Percentiles rank a stretch among this genome's conserved stretches.
Evolutionary conservation across 2,329 filamentous ascomycete species (phyloP).

Genomic region (Coniochaeta prunicola): DNA sequence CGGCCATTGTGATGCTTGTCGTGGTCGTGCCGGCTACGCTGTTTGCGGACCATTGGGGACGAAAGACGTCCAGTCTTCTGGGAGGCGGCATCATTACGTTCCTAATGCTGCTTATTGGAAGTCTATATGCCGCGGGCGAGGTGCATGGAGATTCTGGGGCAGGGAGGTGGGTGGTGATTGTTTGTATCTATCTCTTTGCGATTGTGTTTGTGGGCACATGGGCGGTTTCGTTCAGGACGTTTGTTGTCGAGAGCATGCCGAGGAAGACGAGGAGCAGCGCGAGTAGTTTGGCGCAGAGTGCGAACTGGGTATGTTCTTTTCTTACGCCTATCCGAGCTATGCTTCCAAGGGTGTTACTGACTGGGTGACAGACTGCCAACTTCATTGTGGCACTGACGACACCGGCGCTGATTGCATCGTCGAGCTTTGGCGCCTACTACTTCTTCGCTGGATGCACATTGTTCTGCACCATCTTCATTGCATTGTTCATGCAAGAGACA

Average conservation of each 20-base stretch:
- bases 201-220: slow-evolving; percentile 39
- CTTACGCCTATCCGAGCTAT: not conserved
- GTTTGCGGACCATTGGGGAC: slow-evolving; percentile 48
- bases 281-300: slow-evolving; percentile 44
- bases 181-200: slow-evolving; percentile 42
- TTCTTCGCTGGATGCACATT: slow-evolving; percentile 34
- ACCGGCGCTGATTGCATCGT: slow-evolving; percentile 28
- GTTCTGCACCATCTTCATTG: slow-evolving; percentile 25
- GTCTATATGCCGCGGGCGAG: slow-evolving; percentile 36
- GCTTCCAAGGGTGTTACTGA: not conserved
- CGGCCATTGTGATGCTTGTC: slow-evolving; percentile 47
- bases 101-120: slow-evolving; percentile 46
- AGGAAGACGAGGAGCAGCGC: slow-evolving; percentile 45
- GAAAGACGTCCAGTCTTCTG: slow-evolving; percentile 42
- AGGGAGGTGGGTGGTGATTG: slow-evolving; percentile 42
- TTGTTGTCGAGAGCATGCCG: slow-evolving; percentile 49
- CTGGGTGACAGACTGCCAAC: slow-evolving; percentile 26
- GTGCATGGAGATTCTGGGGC: slow-evolving; percentile 27
- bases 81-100: slow-evolving; percentile 43
- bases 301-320: slow-evolving; percentile 35
- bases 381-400: slow-evolving; percentile 38
- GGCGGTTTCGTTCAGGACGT: slow-evolving; percentile 46
- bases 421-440: slow-evolving; percentile 35
- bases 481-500: slow-evolving; percentile 35
- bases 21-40: slow-evolving; percentile 46